These are phyloP conservation scores for Calocybe indica DNA, from an alignment of 768 basidiomycete species.

Conservation along the genomic window DNA sequence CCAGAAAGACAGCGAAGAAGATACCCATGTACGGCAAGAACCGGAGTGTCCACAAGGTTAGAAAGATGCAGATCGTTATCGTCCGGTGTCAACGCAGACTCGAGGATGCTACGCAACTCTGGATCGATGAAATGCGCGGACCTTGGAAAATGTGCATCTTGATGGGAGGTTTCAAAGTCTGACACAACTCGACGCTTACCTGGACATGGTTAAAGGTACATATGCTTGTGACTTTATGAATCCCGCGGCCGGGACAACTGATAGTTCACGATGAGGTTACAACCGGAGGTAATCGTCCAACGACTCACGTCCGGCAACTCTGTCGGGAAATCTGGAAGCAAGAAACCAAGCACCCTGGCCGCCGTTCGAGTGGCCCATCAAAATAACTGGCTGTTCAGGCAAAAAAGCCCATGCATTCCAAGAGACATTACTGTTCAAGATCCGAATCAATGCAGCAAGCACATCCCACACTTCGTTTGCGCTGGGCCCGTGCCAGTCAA, in stretches of 20 bases:
- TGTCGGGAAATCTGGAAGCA: slow-evolving; percentile 72
- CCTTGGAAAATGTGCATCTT: slow-evolving; percentile 20
- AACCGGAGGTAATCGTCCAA: not conserved
- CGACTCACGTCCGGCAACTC: slow-evolving; percentile 49
- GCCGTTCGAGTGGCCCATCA: slow-evolving; percentile 92
- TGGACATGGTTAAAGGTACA: slow-evolving; percentile 64
- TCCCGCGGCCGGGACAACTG: slow-evolving; percentile 72
- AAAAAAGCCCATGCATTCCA: slow-evolving; percentile 39
- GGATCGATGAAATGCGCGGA: slow-evolving; percentile 80
- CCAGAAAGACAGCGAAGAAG: slow-evolving; percentile 9
- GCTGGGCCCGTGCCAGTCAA: slow-evolving; percentile 92
- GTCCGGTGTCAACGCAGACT: slow-evolving; percentile 70
- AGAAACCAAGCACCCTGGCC: slow-evolving; percentile 88
- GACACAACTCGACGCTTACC: slow-evolving; percentile 22
- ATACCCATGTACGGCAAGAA: slow-evolving; percentile 79
- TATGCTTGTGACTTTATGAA: slow-evolving; percentile 89
- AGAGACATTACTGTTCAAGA: slow-evolving; percentile 29
- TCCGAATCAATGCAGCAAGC: slow-evolving; percentile 46
- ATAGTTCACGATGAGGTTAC: not conserved
- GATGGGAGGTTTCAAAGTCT: not conserved
- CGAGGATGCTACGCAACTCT: slow-evolving; percentile 61
- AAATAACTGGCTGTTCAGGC: slow-evolving; percentile 38
- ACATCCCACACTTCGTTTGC: slow-evolving; percentile 61
- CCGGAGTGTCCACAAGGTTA: slow-evolving; percentile 64
- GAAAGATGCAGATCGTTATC: slow-evolving; percentile 85